Percentiles rank a stretch among this genome's conserved stretches.
Conservation (phyloP, 2,329 filamentous ascomycete species). For the Ophidiomyces ophidiicola region DNA sequence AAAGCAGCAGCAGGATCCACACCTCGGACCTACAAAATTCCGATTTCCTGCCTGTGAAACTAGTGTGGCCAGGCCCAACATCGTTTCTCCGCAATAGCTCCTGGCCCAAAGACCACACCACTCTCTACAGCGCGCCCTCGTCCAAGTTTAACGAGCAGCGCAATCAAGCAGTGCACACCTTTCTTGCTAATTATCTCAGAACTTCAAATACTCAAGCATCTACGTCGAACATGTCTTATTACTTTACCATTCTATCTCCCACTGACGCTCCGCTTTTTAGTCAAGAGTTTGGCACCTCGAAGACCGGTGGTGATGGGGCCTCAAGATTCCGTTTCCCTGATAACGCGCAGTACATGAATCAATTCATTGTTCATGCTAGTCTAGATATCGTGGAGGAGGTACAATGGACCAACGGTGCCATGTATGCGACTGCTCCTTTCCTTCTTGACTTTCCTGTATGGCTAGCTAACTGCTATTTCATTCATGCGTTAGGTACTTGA, state of each 20-base stretch:
- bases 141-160: too few relatives aligned
- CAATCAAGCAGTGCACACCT: too few relatives aligned
- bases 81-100: too few relatives aligned
- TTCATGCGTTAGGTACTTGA: slow-evolving; percentile 60
- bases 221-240: slow-evolving; percentile 69
- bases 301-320: slow-evolving; percentile 85
- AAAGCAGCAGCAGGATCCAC: too few relatives aligned
- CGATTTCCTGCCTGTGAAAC: too few relatives aligned
- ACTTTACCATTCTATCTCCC: slow-evolving; percentile 92
- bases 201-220: slow-evolving; percentile 9
- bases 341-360: slow-evolving; percentile 84
- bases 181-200: too few relatives aligned
- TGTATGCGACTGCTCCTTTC: slow-evolving; percentile 42
- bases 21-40: too few relatives aligned
- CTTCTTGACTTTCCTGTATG: background rate
- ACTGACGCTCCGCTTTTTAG: slow-evolving; percentile 95
- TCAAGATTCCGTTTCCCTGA: slow-evolving; percentile 82
- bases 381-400: slow-evolving; percentile 93
- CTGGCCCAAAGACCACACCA: too few relatives aligned
- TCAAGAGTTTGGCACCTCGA: slow-evolving; percentile 92
- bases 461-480: too few relatives aligned
- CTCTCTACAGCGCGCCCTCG: too few relatives aligned
- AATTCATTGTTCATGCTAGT: slow-evolving; percentile 90
- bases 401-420: slow-evolving; percentile 77
- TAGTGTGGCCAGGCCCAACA: too few relatives aligned